Evolutionary conservation across 1,139 yeast genomes (phyloP), one percentile per base, ranked within the genome.

Genomic region (Protomyces inundatus): DNA sequence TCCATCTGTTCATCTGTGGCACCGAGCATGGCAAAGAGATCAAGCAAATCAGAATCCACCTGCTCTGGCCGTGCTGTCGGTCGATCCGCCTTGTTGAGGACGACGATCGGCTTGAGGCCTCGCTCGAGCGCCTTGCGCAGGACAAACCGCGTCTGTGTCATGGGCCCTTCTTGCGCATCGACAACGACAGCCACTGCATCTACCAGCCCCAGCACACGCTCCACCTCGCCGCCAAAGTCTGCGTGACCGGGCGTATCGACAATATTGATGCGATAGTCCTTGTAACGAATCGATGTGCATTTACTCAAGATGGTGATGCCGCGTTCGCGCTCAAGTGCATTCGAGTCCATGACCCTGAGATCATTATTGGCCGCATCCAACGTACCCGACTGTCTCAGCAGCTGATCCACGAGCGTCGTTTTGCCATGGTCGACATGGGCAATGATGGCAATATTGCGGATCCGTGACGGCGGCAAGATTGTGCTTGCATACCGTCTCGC

Each of bases 171-270:
- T 1, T 93, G 82, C 0, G 98, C 98, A 77, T 93, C 98, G 0
- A 93, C 96, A 34, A 93, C 76, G 54, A 93, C 75, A 58, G 93
- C 76, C 0, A 98, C 98, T 10, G 98, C 98, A 46, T 95, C 96
- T 77, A 98, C 93, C 0, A 96, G 87, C 1, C 98, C 97, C 74
- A 91, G 90, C 9, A 96, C 88, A 68, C 98, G 77, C 1, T 95
- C 85, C 0, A 93, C 98, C 71, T 93, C 98, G 6, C 95, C 90
- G 61, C 97, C 78, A 74, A 93, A 93, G 74, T 93, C 98, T 35
- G 93, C 98, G 73, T 93, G 98, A 0, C 98, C 98, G 0, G 98
- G 98, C 0, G 98, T 93, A 75, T 93, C 98, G 65, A 93, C 96
- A 64, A 93, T 80, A 76, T 93, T 97, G 61, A 93, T 77, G 64